Evolutionary conservation across 345 rosid species (phyloP), one percentile per base, ranked within the genome.

Genomic region (Arabidopsis suecica): DNA sequence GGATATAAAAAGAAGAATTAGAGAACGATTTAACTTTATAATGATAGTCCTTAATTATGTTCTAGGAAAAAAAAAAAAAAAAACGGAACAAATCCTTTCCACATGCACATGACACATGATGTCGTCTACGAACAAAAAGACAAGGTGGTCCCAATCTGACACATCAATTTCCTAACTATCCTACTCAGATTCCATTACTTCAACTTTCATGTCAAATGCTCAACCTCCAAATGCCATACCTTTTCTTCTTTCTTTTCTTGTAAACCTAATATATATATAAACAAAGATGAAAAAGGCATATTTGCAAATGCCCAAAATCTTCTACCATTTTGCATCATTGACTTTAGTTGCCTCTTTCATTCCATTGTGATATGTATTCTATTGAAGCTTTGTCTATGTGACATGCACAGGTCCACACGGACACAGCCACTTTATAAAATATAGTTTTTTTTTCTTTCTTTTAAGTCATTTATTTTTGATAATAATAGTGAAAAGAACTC

Each of bases 151-250:
- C 73, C 41, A 41, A 38, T 42, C 38, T 40, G 50, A 41, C 53
- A 56, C 64, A 69, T 56, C 64, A 42, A 7, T 40, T 55, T 69
- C 44, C 73, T 30, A 56, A 57, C 55, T 6, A 57, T 44, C 74
- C 55, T 6, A 69, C 65, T 69, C 65, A 57, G 74, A 69, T 18
- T 69, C 74, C 74, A 69, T 69, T 57, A 57, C 64, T 56, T 56
- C 14, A n/a, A 32, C 14, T 10, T 56, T 30, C 4, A 28, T 28
- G 16, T 57, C 50, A 32, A 56, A 44, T 51, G 20, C 20, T 47
- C 40, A 44, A 64, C 4, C 40, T 47, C 7, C 36, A 33, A 36
- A 12, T 36, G 36, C 51, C 60, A 28, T 28, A 28, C 32, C 32
- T 3, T 66, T 32, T 6, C 32, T 3, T 66, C 16, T 6, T 16